phyloP scores from a whole-genome alignment of 352 stramenopile genomes.

The Elongisporangium senticosum region DNA sequence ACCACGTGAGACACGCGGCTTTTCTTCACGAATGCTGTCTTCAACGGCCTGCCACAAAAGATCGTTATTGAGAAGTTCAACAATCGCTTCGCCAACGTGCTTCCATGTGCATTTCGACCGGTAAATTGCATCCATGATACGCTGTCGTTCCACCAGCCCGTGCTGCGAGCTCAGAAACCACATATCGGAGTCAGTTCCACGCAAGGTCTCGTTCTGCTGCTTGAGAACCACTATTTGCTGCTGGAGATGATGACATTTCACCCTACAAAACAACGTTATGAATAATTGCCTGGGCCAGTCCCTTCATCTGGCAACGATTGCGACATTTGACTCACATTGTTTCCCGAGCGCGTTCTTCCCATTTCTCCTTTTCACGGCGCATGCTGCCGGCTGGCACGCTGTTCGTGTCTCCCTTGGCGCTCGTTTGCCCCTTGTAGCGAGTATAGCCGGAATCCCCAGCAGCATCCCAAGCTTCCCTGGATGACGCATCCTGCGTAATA shows the following conservation, averaged over 20 bases:
- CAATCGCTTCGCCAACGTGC: constrained; percentile 41
- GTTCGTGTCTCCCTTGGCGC: constrained; percentile 6
- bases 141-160: constrained; percentile 39
- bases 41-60: constrained; percentile 53
- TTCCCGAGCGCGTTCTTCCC: constrained; percentile 48
- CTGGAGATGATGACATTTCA: constrained; percentile 42
- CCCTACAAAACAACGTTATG: neutral
- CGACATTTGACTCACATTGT: constrained; percentile 21
- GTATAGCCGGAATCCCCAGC: neutral
- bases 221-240: constrained; percentile 37
- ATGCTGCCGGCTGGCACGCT: constrained; percentile 12
- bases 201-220: constrained; percentile 30
- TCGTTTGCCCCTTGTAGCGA: neutral
- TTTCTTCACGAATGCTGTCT: constrained; percentile 27
- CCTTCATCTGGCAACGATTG: neutral
- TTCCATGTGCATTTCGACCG: constrained; percentile 47
- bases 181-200: constrained; percentile 16
- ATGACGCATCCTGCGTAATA: constrained; percentile 3
- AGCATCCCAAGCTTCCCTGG: neutral
- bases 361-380: constrained; percentile 61
- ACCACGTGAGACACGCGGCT: constrained; percentile 26
- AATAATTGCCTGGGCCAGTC: neutral
- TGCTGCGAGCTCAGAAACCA: constrained; percentile 42
- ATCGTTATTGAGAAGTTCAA: constrained; percentile 63
- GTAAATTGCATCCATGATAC: constrained; percentile 51